Evolutionary conservation across 805 yeast genomes (phyloP), one percentile per base, ranked within the genome.

Genomic region (Kuraishia ogatae): DNA sequence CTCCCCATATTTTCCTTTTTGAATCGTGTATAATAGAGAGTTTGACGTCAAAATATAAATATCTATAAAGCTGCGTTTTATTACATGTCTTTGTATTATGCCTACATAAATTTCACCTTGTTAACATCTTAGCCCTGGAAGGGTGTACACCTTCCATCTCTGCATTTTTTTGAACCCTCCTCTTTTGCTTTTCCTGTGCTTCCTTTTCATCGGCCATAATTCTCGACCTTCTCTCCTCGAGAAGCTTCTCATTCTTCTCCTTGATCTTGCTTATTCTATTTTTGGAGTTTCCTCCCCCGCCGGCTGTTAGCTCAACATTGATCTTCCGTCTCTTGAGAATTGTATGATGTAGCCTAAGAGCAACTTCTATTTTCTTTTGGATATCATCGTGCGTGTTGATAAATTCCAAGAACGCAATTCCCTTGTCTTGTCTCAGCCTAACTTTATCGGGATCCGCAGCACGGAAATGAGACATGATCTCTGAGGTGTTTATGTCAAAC

Each of bases 251-350:
- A 67, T 93, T 93, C 76, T 93, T 93, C 52, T 79, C 80, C 64
- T 82, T 81, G 62, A 94, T 77, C 70, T 94, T 94, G 55, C 80
- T 78, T 51, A 81, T 62, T 64, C 96, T 74, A 48, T 73, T 77
- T 56, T 78, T 73, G 10, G 96, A 84, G 67, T 93, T 93, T 55
- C 97, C 97, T 51, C 99, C 99, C 48, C 99, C 99, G 55, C 99
- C 99, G 53, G 90, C 99, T 1, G 98, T 94, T 62, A 94, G 77
- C 68, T 94, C 99, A 39, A 94, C 97, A 65, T 94, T 94, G 64
- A 94, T 92, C 67, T 85, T 89, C 61, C 97, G 78, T 50, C 79
- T 77, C 56, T 81, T 78, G 59, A 93, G 66, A 10, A 74, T 63
- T 2, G 93, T 77, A 69, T 89, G 96, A 69, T 94, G 97, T 76